Evolutionary conservation across 2,329 filamentous ascomycete species (phyloP).

Genomic region (Cercospora sojina): DNA sequence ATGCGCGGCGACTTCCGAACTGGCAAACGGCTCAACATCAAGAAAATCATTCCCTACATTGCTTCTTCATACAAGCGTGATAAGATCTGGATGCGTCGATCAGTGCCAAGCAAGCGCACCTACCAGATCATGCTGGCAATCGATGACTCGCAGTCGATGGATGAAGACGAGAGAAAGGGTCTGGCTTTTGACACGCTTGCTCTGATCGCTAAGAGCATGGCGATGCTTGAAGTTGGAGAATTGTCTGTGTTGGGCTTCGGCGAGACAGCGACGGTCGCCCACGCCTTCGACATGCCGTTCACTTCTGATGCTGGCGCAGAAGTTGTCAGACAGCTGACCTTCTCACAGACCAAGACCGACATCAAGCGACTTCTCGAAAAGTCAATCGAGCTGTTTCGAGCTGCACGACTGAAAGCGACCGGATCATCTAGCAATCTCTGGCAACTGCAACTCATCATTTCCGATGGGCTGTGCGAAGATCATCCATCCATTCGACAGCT

Average conservation of each 20-base stretch:
- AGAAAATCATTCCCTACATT: constrained; percentile 98
- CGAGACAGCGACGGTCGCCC: constrained; percentile 75
- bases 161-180: constrained; percentile 70
- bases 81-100: constrained; percentile 99
- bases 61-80: constrained; percentile 97
- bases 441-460: constrained; percentile 92
- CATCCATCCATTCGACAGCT: constrained; percentile 80
- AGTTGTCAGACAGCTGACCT: constrained; percentile 80
- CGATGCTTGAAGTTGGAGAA: constrained; percentile 92
- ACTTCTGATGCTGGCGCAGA: constrained; percentile 77
- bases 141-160: constrained; percentile 94
- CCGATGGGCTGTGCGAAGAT: constrained; percentile 88
- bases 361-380: constrained; percentile 73
- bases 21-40: constrained; percentile 97
- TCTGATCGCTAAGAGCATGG: constrained; percentile 80
- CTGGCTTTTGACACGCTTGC: constrained; percentile 93
- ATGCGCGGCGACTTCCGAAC: constrained; percentile 96
- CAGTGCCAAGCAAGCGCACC: constrained; percentile 84
- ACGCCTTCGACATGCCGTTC: constrained; percentile 81
- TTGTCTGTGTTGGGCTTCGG: constrained; percentile 92
- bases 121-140: constrained; percentile 98
- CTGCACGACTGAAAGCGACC: constrained; percentile 63
- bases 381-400: constrained; percentile 77
- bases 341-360: constrained; percentile 82
- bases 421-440: constrained; percentile 69